Percentiles rank a stretch among this genome's conserved stretches.
These are phyloP conservation scores for Sphaerulina vaccinii DNA, from an alignment of 2,329 filamentous ascomycete genomes.

Conservation along the genomic window DNA sequence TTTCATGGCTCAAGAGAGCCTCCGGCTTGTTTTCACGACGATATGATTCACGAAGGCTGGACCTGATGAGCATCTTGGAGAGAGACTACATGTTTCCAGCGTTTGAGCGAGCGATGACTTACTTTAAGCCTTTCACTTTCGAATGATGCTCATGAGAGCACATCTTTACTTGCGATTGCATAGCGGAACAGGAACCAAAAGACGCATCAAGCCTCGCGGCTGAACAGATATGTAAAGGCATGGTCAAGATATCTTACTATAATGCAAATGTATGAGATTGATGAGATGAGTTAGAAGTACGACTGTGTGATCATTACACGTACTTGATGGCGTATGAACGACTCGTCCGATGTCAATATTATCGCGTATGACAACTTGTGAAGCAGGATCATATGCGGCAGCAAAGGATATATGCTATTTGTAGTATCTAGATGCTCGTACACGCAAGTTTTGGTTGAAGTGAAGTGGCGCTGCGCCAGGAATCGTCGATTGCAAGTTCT, in stretches of 20 bases:
- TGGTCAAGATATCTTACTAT: too few species aligned
- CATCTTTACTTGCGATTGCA: background rate
- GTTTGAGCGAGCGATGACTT: constrained; percentile 20
- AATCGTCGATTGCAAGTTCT: background rate
- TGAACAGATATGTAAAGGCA: background rate
- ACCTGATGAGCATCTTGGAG: constrained; percentile 16
- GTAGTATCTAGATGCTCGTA: background rate
- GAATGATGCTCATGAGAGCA: background rate
- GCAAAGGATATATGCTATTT: background rate
- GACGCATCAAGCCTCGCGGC: constrained; percentile 8
- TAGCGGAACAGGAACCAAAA: background rate
- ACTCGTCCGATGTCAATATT: too few species aligned
- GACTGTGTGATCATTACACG: too few species aligned
- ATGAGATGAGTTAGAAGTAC: too few species aligned
- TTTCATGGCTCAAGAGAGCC: too few species aligned
- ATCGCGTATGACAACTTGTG: too few species aligned
- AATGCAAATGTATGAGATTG: too few species aligned
- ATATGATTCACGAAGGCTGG: constrained; percentile 24
- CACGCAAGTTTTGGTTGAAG: background rate
- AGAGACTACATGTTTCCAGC: constrained; percentile 13
- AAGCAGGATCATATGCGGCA: background rate
- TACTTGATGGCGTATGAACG: too few species aligned
- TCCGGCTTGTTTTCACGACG: too few species aligned
- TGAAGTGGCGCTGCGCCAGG: background rate
- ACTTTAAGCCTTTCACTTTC: background rate